Evolutionary conservation across 768 basidiomycete species (phyloP).

Genomic region (Leccinum arenicola): DNA sequence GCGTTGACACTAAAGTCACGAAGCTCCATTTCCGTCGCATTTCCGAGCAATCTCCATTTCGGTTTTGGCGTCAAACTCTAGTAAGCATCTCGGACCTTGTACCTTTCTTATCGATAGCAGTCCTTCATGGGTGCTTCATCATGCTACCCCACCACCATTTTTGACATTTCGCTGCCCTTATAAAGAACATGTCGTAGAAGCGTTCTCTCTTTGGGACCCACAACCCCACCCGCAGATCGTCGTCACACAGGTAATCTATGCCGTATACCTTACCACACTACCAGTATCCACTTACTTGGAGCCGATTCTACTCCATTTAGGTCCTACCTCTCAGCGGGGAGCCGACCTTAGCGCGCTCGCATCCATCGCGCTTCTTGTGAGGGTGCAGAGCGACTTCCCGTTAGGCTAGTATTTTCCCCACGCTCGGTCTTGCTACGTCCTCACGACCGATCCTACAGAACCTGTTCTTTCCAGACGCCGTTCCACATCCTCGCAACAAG

Average conservation of each 20-base stretch:
- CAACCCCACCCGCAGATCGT: conserved; percentile 30
- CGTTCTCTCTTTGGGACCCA: conserved; percentile 30
- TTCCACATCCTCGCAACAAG: conserved; percentile 67
- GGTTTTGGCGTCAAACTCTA: conserved; percentile 16
- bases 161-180: conserved; percentile 22
- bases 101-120: conserved; percentile 32
- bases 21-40: conserved; percentile 25
- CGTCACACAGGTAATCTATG: conserved; percentile 31
- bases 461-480: conserved; percentile 43
- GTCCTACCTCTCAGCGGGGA: conserved; percentile 40
- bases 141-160: conserved; percentile 15
- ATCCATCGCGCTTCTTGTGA: conserved; percentile 74
- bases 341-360: conserved; percentile 54
- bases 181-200: conserved; percentile 27
- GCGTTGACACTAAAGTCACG: conserved; percentile 12
- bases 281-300: conserved; percentile 8
- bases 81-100: conserved; percentile 24
- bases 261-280: conserved; percentile 14
- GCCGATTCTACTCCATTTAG: conserved; percentile 15
- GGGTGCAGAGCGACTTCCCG: conserved; percentile 58
- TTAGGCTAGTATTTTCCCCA: conserved; percentile 37
- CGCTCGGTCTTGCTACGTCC: neutral
- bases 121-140: conserved; percentile 15
- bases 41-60: conserved; percentile 20
- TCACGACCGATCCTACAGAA: conserved; percentile 19